Evolutionary conservation across 805 yeast species (phyloP), one percentile per base, ranked within the genome.

Genomic region (Candida vaughaniae): DNA sequence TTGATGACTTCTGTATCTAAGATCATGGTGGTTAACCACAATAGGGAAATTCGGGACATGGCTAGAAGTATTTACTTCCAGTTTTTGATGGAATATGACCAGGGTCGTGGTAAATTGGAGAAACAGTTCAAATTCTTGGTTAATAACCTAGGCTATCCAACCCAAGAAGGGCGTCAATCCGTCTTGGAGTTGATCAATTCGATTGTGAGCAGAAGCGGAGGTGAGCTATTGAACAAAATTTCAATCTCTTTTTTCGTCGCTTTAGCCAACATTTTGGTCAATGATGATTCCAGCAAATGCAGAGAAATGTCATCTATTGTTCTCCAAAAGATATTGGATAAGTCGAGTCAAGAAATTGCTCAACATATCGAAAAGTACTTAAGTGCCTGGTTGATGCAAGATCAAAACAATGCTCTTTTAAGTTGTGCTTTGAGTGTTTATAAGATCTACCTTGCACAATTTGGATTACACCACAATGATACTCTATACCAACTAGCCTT

Each of bases 61-160:
- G 79, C 97, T 6, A 75, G 98, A 60, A 77, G 86, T 46, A 79
- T 85, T 2, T 93, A 80, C 55, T 84, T 79, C 57, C 89, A 82
- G 50, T 93, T 93, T 50, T 63, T 93, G 53, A 84, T 88, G 84
- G 96, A 89, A 50, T 93, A 86, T 53, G 98, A 95, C 50, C 97
- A 91, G 64, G 89, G 98, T 22, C 74, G 81, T 49, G 89, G 91
- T 3, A 76, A 87, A 46, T 58, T 93, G 32, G 93, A 85, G 45
- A 85, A 82, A 49, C 95, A 87, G 46, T 82, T 91, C 62, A 79
- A 82, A 45, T 80, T 83, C 54, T 69, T 93, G 59, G 85, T 90
- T 6, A 78, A 77, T 38, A 93, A 93, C 56, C 65, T 93, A 45
- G 73, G 80, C 16, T 93, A 93, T 55, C 90, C 95, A 4, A 80